A percentile compares a stretch with the other conserved stretches of the same genome.
Conservation (phyloP, 140 eudicot species). For the Bidens hawaiensis region DNA sequence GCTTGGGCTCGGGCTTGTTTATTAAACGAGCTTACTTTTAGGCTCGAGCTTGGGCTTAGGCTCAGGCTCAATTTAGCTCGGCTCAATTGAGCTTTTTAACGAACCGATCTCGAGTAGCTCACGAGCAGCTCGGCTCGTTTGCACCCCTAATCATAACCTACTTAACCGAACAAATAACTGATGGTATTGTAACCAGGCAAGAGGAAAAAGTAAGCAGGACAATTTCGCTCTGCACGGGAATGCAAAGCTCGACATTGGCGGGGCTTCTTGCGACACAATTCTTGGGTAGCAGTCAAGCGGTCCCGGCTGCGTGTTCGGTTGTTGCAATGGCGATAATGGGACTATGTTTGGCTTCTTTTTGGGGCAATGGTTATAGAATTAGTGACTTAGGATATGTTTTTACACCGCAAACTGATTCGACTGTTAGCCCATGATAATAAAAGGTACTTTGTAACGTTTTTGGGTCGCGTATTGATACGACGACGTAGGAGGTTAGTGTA, state of each 20-base stretch:
- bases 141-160: too few relatives aligned
- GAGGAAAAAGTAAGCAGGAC: constrained; percentile 93
- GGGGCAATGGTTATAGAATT: constrained; percentile 83
- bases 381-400: constrained; percentile 51
- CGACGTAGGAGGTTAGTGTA: constrained; percentile 15
- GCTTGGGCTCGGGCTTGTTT: too few relatives aligned
- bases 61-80: too few relatives aligned
- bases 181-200: constrained; percentile 42
- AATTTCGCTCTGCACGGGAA: constrained; percentile 87
- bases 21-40: too few relatives aligned
- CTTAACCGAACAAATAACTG: too few relatives aligned
- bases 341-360: constrained; percentile 88
- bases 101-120: too few relatives aligned
- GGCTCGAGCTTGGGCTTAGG: too few relatives aligned
- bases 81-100: too few relatives aligned
- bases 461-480: neutral
- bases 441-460: neutral
- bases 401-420: constrained; percentile 43
- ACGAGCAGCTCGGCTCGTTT: too few relatives aligned
- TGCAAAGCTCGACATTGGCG: constrained; percentile 96
- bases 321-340: constrained; percentile 99
- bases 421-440: constrained; percentile 31
- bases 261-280: constrained; percentile 91
- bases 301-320: constrained; percentile 91
- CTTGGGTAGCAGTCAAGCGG: constrained; percentile 84